Conservation (phyloP, 768 basidiomycete genomes). For the Crassisporium funariophilum region DNA sequence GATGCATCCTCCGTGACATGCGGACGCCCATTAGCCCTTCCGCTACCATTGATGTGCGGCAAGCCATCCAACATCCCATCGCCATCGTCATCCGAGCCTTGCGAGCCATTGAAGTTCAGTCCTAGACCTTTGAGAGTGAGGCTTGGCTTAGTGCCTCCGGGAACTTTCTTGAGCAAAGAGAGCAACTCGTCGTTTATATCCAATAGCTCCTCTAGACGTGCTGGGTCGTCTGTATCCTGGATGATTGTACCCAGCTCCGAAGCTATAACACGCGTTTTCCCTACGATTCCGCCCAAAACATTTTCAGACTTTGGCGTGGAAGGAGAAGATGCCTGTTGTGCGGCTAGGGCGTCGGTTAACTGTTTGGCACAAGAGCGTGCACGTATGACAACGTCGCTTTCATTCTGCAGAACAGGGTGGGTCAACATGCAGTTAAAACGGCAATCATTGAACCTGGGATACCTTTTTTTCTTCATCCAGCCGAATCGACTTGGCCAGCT, state of each 20-base stretch:
- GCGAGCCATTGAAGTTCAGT: slow-evolving; percentile 32
- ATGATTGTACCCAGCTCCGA: slow-evolving; percentile 55
- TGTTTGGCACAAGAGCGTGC: slow-evolving; percentile 45
- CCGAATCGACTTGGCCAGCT: slow-evolving; percentile 71
- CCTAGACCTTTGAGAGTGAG: slow-evolving; percentile 50
- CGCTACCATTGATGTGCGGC: slow-evolving; percentile 25
- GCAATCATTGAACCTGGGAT: slow-evolving; percentile 2
- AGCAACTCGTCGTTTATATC: slow-evolving; percentile 73
- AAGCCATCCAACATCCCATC: slow-evolving; percentile 25
- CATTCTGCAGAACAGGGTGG: slow-evolving; percentile 34
- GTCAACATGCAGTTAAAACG: slow-evolving; percentile 2
- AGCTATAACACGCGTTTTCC: slow-evolving; percentile 54
- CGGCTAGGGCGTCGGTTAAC: slow-evolving; percentile 34
- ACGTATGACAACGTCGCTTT: slow-evolving; percentile 48
- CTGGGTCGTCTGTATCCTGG: slow-evolving; percentile 57
- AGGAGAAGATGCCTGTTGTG: slow-evolving; percentile 17
- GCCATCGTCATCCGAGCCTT: slow-evolving; percentile 14
- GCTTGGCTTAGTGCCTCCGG: slow-evolving; percentile 37
- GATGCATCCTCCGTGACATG: slow-evolving; percentile 4
- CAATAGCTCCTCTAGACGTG: slow-evolving; percentile 68
- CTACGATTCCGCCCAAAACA: slow-evolving; percentile 37
- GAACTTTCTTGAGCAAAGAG: slow-evolving; percentile 51
- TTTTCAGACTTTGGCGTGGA: slow-evolving; percentile 15
- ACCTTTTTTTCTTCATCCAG: slow-evolving; percentile 59
- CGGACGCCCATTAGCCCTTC: slow-evolving; percentile 17